phyloP scores from a whole-genome alignment of 495 filamentous ascomycete genomes.

The Friedmanniomyces endolithicus region DNA sequence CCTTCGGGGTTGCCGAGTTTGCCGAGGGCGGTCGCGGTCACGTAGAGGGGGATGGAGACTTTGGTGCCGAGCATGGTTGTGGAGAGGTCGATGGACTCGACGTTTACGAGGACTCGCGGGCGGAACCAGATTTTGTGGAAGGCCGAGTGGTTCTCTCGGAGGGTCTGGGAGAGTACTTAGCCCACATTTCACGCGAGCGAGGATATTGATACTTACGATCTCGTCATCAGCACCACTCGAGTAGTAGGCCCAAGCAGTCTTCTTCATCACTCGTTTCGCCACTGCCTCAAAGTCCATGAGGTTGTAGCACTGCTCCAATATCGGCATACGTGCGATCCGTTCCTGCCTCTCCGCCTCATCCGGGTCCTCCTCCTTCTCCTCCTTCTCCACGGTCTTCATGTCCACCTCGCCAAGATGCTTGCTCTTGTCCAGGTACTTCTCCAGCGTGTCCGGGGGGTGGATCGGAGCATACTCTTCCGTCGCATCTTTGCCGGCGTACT shows the following conservation, averaged over 20 bases:
- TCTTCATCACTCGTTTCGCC: constrained; percentile 80
- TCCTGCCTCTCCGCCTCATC: constrained; percentile 66
- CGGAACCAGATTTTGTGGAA: constrained; percentile 98
- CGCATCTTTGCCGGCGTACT: constrained; percentile 77
- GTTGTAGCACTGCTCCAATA: constrained; percentile 84
- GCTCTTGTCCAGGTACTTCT: constrained; percentile 69
- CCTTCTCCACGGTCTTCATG: constrained; percentile 67
- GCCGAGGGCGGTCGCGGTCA: constrained; percentile 82
- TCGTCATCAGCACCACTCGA: constrained; percentile 93
- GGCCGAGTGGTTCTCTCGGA: constrained; percentile 92
- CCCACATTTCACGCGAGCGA: background rate
- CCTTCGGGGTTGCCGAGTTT: constrained; percentile 84
- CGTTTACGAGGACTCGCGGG: constrained; percentile 71
- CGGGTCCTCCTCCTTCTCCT: constrained; percentile 57
- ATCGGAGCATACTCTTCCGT: constrained; percentile 66
- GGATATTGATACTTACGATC: constrained; percentile 50
- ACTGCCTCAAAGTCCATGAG: constrained; percentile 91
- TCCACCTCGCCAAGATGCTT: constrained; percentile 89
- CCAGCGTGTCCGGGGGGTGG: constrained; percentile 64
- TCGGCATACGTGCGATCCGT: constrained; percentile 65
- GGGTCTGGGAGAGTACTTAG: constrained; percentile 45
- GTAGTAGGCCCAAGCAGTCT: constrained; percentile 91
- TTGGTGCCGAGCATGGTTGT: constrained; percentile 88
- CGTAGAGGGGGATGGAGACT: constrained; percentile 73
- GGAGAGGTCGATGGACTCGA: constrained; percentile 69